phyloP scores from a whole-genome alignment of 2,329 filamentous ascomycete species.

The Fusarium liriodendri region DNA sequence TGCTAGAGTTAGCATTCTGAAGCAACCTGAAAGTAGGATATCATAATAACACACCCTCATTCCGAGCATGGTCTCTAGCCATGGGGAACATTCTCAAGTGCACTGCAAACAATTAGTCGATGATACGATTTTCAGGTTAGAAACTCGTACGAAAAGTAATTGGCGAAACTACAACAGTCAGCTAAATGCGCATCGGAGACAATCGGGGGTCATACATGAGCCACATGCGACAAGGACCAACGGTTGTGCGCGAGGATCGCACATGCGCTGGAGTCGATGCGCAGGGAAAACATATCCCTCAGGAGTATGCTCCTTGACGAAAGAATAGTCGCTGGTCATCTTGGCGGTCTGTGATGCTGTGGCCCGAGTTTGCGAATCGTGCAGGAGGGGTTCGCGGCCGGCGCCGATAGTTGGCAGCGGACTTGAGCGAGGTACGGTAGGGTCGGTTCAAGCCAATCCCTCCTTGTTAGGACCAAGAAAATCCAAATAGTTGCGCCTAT shows the following conservation, averaged over 20 bases:
- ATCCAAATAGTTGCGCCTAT: not conserved
- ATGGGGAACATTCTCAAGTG: slow-evolving; percentile 86
- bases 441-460: slow-evolving; percentile 29
- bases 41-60: slow-evolving; percentile 42
- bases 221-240: slow-evolving; percentile 77
- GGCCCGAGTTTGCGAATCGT: slow-evolving; percentile 16
- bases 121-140: not conserved
- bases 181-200: slow-evolving; percentile 8
- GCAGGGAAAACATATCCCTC: slow-evolving; percentile 69
- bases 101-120: slow-evolving; percentile 46
- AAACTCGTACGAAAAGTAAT: slow-evolving; percentile 66
- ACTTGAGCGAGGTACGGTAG: slow-evolving; percentile 30
- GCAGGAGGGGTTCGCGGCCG: slow-evolving; percentile 31
- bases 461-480: not conserved
- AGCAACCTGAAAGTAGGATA: not conserved
- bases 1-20: slow-evolving; percentile 18
- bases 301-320: slow-evolving; percentile 49
- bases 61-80: slow-evolving; percentile 80
- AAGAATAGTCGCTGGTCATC: slow-evolving; percentile 49
- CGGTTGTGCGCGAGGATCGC: slow-evolving; percentile 67
- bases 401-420: slow-evolving; percentile 31
- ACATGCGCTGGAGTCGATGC: slow-evolving; percentile 66
- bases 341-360: slow-evolving; percentile 12
- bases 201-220: slow-evolving; percentile 56
- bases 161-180: slow-evolving; percentile 65